Evolutionary conservation across 768 basidiomycete species (phyloP).

Genomic region (Lyophyllum decastes): DNA sequence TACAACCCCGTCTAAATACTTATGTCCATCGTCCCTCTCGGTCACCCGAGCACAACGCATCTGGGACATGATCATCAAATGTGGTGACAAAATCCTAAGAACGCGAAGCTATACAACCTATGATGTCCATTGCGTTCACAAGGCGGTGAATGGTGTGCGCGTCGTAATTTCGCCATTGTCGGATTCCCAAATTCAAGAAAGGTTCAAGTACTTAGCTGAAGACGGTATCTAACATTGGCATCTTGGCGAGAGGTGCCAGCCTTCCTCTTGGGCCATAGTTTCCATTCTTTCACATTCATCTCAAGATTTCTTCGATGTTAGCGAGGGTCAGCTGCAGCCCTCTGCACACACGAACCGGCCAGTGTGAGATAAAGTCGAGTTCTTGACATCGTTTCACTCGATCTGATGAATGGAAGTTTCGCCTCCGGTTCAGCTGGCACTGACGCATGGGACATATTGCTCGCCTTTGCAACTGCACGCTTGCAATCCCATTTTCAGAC

Average conservation of each 20-base stretch:
- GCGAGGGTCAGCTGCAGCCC: neutral
- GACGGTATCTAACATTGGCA: neutral
- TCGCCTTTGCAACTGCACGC: neutral
- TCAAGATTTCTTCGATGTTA: constrained; percentile 7
- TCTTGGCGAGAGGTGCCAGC: neutral
- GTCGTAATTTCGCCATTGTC: constrained; percentile 1
- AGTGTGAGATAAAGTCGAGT: neutral
- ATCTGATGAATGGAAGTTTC: neutral
- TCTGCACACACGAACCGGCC: neutral
- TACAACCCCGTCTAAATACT: neutral
- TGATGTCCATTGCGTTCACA: neutral
- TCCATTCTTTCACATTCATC: constrained; percentile 3
- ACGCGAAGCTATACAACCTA: neutral
- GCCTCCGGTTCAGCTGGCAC: neutral
- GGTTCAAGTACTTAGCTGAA: neutral
- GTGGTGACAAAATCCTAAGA: neutral
- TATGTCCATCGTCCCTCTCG: neutral
- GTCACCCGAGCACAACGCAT: neutral
- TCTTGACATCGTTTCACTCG: neutral
- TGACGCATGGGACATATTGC: neutral
- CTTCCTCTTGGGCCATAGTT: neutral
- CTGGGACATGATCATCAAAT: neutral
- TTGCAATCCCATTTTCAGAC: too few species aligned
- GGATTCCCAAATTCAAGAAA: neutral
- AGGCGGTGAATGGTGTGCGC: neutral